Conservation (phyloP, 768 basidiomycete genomes). For the Auriscalpium orientale region DNA sequence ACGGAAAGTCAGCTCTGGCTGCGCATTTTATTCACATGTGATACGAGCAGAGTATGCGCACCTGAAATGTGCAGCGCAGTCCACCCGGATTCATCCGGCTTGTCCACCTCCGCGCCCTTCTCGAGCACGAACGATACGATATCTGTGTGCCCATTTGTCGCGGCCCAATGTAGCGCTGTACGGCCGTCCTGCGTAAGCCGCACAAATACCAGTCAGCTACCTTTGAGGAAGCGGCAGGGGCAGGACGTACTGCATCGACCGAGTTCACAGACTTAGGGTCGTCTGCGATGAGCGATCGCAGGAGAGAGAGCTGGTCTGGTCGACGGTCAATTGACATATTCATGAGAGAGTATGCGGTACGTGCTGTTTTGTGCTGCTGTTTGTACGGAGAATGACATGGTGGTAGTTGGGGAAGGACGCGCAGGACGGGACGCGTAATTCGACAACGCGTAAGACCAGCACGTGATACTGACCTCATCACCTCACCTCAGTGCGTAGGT, state of each 20-base stretch:
- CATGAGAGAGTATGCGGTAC: conserved; percentile 39
- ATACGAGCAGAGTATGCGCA: conserved; percentile 20
- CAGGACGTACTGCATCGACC: conserved; percentile 45
- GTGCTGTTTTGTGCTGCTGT: not conserved
- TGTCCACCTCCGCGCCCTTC: conserved; percentile 62
- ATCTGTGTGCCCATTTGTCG: conserved; percentile 63
- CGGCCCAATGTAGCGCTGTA: conserved; percentile 83
- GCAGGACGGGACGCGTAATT: not conserved
- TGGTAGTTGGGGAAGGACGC: not conserved
- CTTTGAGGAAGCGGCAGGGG: not conserved
- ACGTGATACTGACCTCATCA: too few relatives aligned
- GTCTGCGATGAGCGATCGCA: conserved; percentile 57
- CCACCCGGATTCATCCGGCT: conserved; percentile 64
- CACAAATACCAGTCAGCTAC: not conserved
- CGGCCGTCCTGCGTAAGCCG: conserved; percentile 52
- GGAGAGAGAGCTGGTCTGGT: conserved; percentile 63
- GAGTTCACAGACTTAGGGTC: conserved; percentile 55
- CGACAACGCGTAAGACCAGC: not conserved
- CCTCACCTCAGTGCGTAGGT: too few relatives aligned
- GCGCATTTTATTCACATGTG: not conserved
- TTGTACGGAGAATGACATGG: not conserved
- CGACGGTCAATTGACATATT: conserved; percentile 14
- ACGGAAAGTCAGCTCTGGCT: not conserved
- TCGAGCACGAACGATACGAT: conserved; percentile 63
- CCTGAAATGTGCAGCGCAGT: conserved; percentile 76